These are phyloP conservation scores for Epithemia pelagica DNA, from an alignment of 108 stramenopile genomes.

Conservation along the genomic window DNA sequence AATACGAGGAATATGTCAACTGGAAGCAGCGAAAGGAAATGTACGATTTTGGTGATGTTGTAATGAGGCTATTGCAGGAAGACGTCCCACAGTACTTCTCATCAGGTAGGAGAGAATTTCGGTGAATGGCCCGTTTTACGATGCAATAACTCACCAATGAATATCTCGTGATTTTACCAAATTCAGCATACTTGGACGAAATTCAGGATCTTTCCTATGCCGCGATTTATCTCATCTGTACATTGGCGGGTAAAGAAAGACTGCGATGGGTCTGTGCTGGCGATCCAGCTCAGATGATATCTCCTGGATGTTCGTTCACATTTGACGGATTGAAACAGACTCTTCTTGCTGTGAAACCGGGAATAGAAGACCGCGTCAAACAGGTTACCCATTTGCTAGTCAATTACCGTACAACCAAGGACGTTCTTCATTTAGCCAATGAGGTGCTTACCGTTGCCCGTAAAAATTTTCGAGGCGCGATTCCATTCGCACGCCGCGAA, in stretches of 20 bases:
- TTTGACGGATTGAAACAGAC: conserved; percentile 29
- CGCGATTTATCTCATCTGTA: conserved; percentile 23
- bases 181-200: conserved; percentile 27
- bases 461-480: conserved; percentile 13
- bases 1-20: conserved; percentile 13
- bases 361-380: conserved; percentile 16
- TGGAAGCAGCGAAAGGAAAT: conserved; percentile 13
- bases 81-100: conserved; percentile 3
- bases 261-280: conserved; percentile 27
- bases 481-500: conserved; percentile 7
- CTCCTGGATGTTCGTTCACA: conserved; percentile 29
- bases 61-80: conserved; percentile 11
- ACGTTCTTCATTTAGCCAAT: conserved; percentile 21
- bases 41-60: conserved; percentile 20
- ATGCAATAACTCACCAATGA: too few relatives aligned
- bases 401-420: conserved; percentile 30
- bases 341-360: conserved; percentile 11
- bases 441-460: conserved; percentile 6
- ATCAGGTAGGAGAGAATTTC: background rate
- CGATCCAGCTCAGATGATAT: conserved; percentile 31
- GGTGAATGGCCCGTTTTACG: background rate
- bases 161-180: background rate
- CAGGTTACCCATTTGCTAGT: conserved; percentile 9
- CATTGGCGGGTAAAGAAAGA: conserved; percentile 12
- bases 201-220: conserved; percentile 30